phyloP scores from a whole-genome alignment of 176 grass and related monocot species.

The Stipa capillata region DNA sequence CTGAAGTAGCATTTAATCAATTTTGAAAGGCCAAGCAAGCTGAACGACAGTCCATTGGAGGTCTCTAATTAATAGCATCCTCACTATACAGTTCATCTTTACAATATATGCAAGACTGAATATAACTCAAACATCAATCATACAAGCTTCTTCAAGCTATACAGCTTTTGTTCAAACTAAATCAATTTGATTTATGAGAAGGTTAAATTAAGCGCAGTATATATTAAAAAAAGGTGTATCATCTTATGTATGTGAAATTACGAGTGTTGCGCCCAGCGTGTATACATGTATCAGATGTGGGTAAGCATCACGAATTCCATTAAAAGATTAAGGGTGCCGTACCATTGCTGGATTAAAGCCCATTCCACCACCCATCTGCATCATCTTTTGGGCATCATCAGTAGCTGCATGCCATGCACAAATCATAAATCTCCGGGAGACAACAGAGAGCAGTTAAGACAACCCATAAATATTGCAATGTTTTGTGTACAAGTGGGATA shows the following conservation, averaged over 20 bases:
- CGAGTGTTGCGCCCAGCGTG: neutral
- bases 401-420: slow-evolving; percentile 47
- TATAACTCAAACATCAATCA: neutral
- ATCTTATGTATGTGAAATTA: neutral
- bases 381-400: slow-evolving; percentile 92
- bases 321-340: neutral
- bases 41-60: neutral
- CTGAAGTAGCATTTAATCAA: neutral
- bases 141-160: neutral
- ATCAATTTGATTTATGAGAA: neutral
- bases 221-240: neutral
- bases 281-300: too few species aligned
- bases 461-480: neutral
- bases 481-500: neutral
- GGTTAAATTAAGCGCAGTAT: neutral
- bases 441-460: neutral
- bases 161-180: neutral
- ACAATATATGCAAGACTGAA: neutral
- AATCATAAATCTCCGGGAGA: slow-evolving; percentile 12
- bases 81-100: neutral
- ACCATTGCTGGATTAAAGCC: slow-evolving; percentile 80
- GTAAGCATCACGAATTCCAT: neutral
- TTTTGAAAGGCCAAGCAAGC: neutral
- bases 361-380: slow-evolving; percentile 97
- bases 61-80: neutral